Conservation (phyloP, 2,329 filamentous ascomycete genomes). For the Xylaria sp. region DNA sequence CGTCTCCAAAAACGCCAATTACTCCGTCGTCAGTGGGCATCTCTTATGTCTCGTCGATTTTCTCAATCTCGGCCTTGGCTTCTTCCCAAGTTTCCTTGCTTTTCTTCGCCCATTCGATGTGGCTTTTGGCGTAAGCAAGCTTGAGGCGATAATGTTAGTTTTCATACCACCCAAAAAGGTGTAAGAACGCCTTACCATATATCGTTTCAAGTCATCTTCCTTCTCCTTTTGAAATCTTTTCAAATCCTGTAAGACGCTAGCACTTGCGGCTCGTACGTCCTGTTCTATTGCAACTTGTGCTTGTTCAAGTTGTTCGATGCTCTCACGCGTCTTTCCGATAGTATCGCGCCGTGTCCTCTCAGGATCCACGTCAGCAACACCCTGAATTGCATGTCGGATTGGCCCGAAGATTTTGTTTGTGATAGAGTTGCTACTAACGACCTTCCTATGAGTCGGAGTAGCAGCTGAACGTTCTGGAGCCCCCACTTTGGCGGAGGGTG, state of each 20-base stretch:
- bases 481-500: conserved; percentile 79
- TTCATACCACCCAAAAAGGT: neutral
- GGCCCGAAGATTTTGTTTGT: conserved; percentile 94
- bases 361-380: conserved; percentile 94
- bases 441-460: conserved; percentile 76
- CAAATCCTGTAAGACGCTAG: conserved; percentile 87
- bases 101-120: conserved; percentile 94
- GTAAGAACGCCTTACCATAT: conserved; percentile 79
- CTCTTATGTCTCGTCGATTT: conserved; percentile 74
- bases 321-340: conserved; percentile 95
- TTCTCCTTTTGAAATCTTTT: conserved; percentile 95
- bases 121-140: conserved; percentile 92
- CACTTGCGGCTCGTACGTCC: conserved; percentile 92
- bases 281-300: conserved; percentile 87
- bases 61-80: conserved; percentile 85
- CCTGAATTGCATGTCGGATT: conserved; percentile 94
- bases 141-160: conserved; percentile 53
- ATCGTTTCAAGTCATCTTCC: conserved; percentile 90
- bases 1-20: conserved; percentile 28
- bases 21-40: neutral
- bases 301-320: conserved; percentile 86
- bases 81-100: conserved; percentile 94
- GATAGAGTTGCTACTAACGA: conserved; percentile 87
- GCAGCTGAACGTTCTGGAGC: conserved; percentile 65
- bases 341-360: conserved; percentile 91